A percentile compares a stretch with the other conserved stretches of the same genome.
Conservation (phyloP, 352 stramenopile species). For the Phytophthora hybrid region DNA sequence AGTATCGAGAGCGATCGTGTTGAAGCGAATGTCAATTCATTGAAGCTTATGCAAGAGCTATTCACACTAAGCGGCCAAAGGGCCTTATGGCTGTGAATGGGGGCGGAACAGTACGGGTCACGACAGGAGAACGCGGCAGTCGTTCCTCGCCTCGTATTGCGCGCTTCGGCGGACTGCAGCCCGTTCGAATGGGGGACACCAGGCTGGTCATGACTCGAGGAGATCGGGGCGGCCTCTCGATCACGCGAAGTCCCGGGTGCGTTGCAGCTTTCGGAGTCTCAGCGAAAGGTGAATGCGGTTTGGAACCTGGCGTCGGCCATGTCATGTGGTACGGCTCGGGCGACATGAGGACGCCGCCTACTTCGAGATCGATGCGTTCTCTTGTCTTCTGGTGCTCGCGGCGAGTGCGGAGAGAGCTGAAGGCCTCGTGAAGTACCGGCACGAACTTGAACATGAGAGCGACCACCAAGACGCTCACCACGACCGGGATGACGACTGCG, state of each 20-base stretch:
- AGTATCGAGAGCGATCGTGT: not conserved
- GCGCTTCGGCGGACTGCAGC: constrained; percentile 36
- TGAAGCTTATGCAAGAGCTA: not conserved
- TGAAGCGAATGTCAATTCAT: not conserved
- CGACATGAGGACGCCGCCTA: constrained; percentile 17
- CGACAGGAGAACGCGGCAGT: constrained; percentile 18
- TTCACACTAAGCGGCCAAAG: constrained; percentile 14
- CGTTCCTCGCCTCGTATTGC: constrained; percentile 11
- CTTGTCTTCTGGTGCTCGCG: constrained; percentile 17
- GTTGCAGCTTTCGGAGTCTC: constrained; percentile 11
- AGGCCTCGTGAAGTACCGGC: constrained; percentile 3
- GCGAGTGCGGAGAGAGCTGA: constrained; percentile 15
- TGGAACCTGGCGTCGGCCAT: constrained; percentile 26
- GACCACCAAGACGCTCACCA: constrained; percentile 42
- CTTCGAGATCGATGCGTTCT: constrained; percentile 36
- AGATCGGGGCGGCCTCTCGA: constrained; percentile 29
- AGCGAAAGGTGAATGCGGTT: constrained; percentile 26
- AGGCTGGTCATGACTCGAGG: constrained; percentile 41
- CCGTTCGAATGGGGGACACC: constrained; percentile 35
- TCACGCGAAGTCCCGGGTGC: constrained; percentile 6
- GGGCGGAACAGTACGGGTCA: not conserved
- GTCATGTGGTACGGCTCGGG: constrained; percentile 43
- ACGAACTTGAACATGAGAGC: constrained; percentile 54
- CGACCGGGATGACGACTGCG: constrained; percentile 33
- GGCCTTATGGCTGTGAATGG: constrained; percentile 4